Base-by-base conservation (phyloP, 345 rosid species). In the Rhodamnia argentea region DNA sequence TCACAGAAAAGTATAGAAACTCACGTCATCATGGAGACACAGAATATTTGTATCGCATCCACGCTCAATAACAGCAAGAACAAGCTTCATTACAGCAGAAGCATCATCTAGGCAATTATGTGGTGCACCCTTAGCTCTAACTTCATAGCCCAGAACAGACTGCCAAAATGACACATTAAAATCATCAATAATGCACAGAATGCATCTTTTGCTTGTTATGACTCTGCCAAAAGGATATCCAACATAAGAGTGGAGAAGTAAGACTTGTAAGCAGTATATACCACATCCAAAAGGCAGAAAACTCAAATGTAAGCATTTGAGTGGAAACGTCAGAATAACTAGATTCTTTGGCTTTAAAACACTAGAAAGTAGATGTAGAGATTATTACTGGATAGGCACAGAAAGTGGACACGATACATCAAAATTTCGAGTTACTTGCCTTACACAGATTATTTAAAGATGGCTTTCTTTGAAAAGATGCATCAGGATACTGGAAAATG, bases 51-150 rank as follows among this genome's bases (percentile, higher is more conserved):
- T 87, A 85, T 91, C 93, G 18, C 89, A 88, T 85, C 96, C 96
- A 64, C 62, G 87, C 86, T 96, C 94, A 24, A 94, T 88, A 87
- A 84, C 87, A 55, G 98, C 98, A 89, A 94, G 96, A 51, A 93
- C 95, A 82, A 97, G 91, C 85, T 92, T 96, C 99, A 97, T 95
- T 57, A 97, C 97, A 87, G 98, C 98, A 75, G 87, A 57, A 62
- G 98, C 98, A 87, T 97, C 99, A 75, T 96, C 97, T 57, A 93
- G 84, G 86, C 98, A 97, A 88, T 94, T 92, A 89, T 97, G 98
- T 2, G 97, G 92, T 87, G 96, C 90, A 54, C 92, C 95, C 51
- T 55, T 78, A 89, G 92, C 87, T 84, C 98, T 93, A 83, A 97
- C 88, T 86, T 96, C 96, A 86, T 90, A 90, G 51, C 94, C 95